phyloP scores from a whole-genome alignment of 139 green algal species.

The Picochlorum sp. region DNA sequence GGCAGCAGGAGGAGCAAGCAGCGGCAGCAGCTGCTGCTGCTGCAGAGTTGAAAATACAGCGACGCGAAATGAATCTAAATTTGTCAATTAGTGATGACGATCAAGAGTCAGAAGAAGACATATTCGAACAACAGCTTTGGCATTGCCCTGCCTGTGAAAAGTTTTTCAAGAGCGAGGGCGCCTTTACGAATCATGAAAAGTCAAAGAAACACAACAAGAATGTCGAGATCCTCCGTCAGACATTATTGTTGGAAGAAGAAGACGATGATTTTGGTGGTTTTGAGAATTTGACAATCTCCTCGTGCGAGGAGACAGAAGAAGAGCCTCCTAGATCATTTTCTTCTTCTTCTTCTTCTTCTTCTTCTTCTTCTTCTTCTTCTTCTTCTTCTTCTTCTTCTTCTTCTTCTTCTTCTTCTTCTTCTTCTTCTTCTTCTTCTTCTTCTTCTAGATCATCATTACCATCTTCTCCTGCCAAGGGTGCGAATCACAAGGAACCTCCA shows the following conservation, averaged over 20 bases:
- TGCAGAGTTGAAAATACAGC: conserved; percentile 21
- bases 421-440: too few species aligned
- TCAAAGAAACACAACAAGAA: conserved; percentile 70
- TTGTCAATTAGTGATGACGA: background rate
- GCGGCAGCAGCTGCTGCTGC: conserved; percentile 16
- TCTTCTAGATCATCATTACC: too few species aligned
- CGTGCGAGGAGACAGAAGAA: too few species aligned
- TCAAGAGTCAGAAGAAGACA: conserved; percentile 15
- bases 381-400: too few species aligned
- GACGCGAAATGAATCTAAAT: conserved; percentile 37
- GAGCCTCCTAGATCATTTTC: too few species aligned
- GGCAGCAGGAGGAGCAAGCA: conserved; percentile 12
- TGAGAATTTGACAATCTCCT: background rate
- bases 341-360: too few species aligned
- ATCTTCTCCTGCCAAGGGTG: too few species aligned
- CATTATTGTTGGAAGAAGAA: background rate
- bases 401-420: too few species aligned
- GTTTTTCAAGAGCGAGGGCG: conserved; percentile 71
- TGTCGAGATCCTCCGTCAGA: conserved; percentile 7
- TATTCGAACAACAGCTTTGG: conserved; percentile 36
- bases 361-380: too few species aligned
- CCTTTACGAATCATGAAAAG: conserved; percentile 77
- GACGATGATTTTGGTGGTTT: background rate
- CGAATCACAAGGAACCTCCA: background rate
- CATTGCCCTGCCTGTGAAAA: conserved; percentile 89